Conservation (phyloP, 2,329 filamentous ascomycete genomes). For the Aphanoascus verrucosus region DNA sequence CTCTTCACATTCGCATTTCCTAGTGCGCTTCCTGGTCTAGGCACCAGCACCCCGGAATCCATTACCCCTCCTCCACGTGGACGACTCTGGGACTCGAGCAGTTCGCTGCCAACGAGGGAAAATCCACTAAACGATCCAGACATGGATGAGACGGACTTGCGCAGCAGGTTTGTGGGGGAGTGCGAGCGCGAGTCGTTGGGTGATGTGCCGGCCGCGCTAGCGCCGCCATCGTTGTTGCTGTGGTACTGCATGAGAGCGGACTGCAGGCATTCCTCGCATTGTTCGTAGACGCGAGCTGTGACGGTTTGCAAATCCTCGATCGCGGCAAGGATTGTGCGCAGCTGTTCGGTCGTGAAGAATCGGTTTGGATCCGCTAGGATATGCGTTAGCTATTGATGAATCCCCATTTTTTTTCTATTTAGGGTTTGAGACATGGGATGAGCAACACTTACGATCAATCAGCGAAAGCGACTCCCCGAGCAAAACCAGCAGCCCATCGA, state of each 20-base stretch:
- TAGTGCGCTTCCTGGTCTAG: constrained; percentile 19
- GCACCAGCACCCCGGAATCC: constrained; percentile 41
- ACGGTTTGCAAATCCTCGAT: constrained; percentile 73
- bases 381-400: background rate
- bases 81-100: constrained; percentile 44
- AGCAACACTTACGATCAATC: constrained; percentile 45
- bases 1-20: constrained; percentile 38
- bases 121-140: constrained; percentile 49
- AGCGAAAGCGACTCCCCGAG: constrained; percentile 76
- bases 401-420: constrained; percentile 15
- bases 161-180: constrained; percentile 56
- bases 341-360: constrained; percentile 58
- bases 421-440: background rate
- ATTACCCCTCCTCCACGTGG: constrained; percentile 17
- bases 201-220: constrained; percentile 19
- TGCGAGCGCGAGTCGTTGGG: constrained; percentile 14
- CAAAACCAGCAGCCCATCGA: constrained; percentile 74
- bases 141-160: constrained; percentile 47
- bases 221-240: constrained; percentile 37
- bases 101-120: constrained; percentile 61
- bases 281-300: constrained; percentile 57
- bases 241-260: constrained; percentile 55
- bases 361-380: constrained; percentile 39
- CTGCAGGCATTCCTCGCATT: constrained; percentile 67
- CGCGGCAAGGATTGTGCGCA: constrained; percentile 63